phyloP scores from a whole-genome alignment of 2,329 filamentous ascomycete species.

The Ophiocordyceps camponoti-leonardi region DNA sequence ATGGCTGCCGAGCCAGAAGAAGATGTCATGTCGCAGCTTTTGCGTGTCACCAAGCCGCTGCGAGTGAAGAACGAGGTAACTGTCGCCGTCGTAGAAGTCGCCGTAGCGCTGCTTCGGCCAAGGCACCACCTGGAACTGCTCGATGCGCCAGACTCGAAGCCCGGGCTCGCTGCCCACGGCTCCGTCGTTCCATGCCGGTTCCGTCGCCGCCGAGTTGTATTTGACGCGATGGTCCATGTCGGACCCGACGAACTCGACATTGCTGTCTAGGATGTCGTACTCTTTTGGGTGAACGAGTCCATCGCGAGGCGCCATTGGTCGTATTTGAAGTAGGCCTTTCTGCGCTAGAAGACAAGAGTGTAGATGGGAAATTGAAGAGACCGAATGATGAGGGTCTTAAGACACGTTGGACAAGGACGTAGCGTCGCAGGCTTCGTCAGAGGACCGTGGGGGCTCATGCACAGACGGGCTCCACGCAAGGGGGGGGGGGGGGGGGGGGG shows the following conservation, averaged over 20 bases:
- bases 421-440: background rate
- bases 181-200: constrained; percentile 50
- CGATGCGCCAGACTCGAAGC: constrained; percentile 48
- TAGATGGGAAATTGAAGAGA: background rate
- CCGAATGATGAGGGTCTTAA: too few species aligned
- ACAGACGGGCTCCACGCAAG: background rate
- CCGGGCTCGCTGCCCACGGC: constrained; percentile 33
- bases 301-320: constrained; percentile 41
- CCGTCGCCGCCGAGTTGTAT: constrained; percentile 44
- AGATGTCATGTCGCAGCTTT: constrained; percentile 43
- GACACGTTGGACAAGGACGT: too few species aligned
- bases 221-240: constrained; percentile 52
- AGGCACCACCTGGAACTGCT: constrained; percentile 45
- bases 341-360: background rate
- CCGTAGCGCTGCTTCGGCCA: constrained; percentile 41
- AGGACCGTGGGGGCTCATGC: background rate
- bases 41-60: constrained; percentile 27
- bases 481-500: too few species aligned
- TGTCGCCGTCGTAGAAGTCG: constrained; percentile 50
- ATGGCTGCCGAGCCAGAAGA: constrained; percentile 51
- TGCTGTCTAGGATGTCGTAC: constrained; percentile 52
- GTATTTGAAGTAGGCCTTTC: background rate
- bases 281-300: constrained; percentile 45
- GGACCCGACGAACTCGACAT: constrained; percentile 46
- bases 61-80: constrained; percentile 47